Evolutionary conservation across 257 asterid species (phyloP), one percentile per base, ranked within the genome.

Genomic region (Linderniella brevidens): DNA sequence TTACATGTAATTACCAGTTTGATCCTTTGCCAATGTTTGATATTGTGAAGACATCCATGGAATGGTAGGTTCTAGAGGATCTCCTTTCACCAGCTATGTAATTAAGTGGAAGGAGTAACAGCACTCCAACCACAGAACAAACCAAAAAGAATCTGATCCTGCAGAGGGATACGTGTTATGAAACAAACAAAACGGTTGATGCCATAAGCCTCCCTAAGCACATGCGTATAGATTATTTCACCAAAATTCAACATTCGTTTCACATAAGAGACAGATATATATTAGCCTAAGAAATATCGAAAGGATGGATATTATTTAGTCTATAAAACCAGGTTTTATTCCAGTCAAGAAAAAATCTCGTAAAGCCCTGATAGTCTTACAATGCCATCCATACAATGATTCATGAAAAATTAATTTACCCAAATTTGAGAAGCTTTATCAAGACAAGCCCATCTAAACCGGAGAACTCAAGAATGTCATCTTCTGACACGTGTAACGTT

Each of bases 31-130:
- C 55, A 56, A 84, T 75, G 63, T 75, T 84, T 3, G 98, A 74
- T 72, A 88, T 84, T 5, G 96, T 76, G 65, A 84, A 78, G 54
- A 84, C 63, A 64, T 84, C 92, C 92, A 76, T 50, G 49, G 85
- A 68, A 61, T 68, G 73, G 35, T 71, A 61, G 41, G 54, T 58
- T 8, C 53, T 53, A 1, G 72, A 40, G 6, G 63, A 61, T 48
- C 65, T 59, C 43, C 46, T 63, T 52, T 45, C 55, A 11, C 92
- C 93, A 37, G 79, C 74, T 38, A 41, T 40, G 59, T 76, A 81
- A 66, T 88, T 88, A 11, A 88, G 62, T 0, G 98, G 96, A 57
- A 88, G 79, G 60, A 84, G 66, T 19, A 84, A 45, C 41, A 77
- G 48, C 47, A 78, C 25, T 52, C 96, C 92, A 57, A 84, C 69